Evolutionary conservation across 1,139 yeast genomes (phyloP), one percentile per base, ranked within the genome.

Genomic region (Tardiomyces blankii): DNA sequence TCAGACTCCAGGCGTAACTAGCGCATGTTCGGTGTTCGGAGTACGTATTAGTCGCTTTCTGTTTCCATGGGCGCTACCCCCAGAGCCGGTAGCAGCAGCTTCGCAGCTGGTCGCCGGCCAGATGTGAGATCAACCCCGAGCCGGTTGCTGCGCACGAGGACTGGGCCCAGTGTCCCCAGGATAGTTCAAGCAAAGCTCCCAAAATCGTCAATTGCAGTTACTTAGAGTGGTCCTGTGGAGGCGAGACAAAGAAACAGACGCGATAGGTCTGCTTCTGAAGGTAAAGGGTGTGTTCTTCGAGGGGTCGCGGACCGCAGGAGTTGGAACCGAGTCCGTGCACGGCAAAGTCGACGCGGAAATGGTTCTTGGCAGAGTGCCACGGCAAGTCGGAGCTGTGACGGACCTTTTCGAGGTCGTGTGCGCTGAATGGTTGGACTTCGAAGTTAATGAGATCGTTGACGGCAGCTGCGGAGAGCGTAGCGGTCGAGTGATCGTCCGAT

Each of bases 281-380:
- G 11, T 52, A 46, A 41, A 61, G 54, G 46, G 51, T 48, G 47
- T 56, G 58, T 35, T 51, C 48, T 25, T 56, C 59, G 38, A 57
- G 48, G 2, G 56, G 61, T 1, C 59, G 57, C 12, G 69, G 69
- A 1, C 69, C 69, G 50, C 69, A 65, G 6, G 66, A 59, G 2
- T 57, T 67, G 23, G 66, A 58, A 6, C 70, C 69, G n/a, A 66
- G 53, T 6, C 69, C 69, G 42, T 64, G 65, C 43, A 61, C 63
- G 32, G 56, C 61, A 44, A 62, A 63, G 47, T 65, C 67, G 25
- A 64, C 49, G 18, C 68, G 52, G 44, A 65, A 49, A 44, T 55
- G 51, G 45, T 55, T 57, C 46, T 50, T 51, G 23, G 47, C 47
- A 12, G 30, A 43, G 12, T 23, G 51, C 51, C 44, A 48, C 42